Conservation (phyloP, 768 basidiomycete species). For the Pleurotus tuoliensis region DNA sequence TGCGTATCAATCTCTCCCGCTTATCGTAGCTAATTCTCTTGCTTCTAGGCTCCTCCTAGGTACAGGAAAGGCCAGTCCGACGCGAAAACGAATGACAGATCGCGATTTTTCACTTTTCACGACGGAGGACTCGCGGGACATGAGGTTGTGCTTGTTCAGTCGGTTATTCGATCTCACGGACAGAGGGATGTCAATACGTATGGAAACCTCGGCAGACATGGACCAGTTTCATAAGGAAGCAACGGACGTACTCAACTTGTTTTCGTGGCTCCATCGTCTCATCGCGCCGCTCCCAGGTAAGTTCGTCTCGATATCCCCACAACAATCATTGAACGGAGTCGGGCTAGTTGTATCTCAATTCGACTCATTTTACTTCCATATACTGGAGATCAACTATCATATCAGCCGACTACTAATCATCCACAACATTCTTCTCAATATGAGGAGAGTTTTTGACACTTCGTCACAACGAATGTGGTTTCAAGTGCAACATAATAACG, state of each 20-base stretch:
- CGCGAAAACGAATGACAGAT: constrained; percentile 22
- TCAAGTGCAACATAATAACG: constrained; percentile 27
- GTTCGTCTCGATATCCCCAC: constrained; percentile 12
- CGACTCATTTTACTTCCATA: constrained; percentile 39
- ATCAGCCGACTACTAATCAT: constrained; percentile 36
- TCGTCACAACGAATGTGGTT: constrained; percentile 28
- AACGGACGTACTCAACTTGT: constrained; percentile 23
- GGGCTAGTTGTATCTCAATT: constrained; percentile 35
- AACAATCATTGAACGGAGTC: neutral
- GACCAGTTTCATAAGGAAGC: constrained; percentile 31
- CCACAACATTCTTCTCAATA: constrained; percentile 31
- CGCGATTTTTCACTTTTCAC: constrained; percentile 13
- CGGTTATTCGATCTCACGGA: constrained; percentile 31
- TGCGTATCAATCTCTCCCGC: neutral
- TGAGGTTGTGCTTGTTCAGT: constrained; percentile 32
- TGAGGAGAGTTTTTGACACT: constrained; percentile 13
- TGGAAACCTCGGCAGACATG: constrained; percentile 23
- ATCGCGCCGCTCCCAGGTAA: constrained; percentile 36
- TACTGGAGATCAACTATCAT: constrained; percentile 37
- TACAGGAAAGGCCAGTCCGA: constrained; percentile 35
- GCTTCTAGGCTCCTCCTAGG: constrained; percentile 34
- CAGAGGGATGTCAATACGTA: constrained; percentile 26
- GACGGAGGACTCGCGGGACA: constrained; percentile 23
- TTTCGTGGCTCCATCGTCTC: constrained; percentile 34
- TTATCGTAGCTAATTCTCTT: neutral